Evolutionary conservation across 441 rosid genomes (phyloP).

Genomic region (Brassica hybrid): DNA sequence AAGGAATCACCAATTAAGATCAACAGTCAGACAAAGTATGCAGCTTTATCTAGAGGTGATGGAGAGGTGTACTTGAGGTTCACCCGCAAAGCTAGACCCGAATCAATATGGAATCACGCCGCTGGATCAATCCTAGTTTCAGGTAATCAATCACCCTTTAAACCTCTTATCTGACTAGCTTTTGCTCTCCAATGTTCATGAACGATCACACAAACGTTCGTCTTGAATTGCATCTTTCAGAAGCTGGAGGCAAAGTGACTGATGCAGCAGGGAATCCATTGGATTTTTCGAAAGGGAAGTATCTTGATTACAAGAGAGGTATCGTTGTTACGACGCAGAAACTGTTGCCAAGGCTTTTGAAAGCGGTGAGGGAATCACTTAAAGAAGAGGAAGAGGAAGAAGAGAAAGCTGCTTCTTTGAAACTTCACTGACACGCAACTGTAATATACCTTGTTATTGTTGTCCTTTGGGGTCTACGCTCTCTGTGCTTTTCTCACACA

Average conservation of each 20-base stretch:
- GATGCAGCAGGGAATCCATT: conserved; percentile 87
- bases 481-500: conserved; percentile 19
- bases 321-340: conserved; percentile 87
- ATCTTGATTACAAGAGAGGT: conserved; percentile 77
- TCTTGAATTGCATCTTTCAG: too few species aligned
- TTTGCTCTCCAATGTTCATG: conserved; percentile 7
- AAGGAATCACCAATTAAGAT: conserved; percentile 91
- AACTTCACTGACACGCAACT: conserved; percentile 44
- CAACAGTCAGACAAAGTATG: conserved; percentile 96
- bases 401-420: conserved; percentile 23
- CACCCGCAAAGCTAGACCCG: conserved; percentile 85
- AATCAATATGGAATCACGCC: conserved; percentile 98
- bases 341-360: conserved; percentile 78
- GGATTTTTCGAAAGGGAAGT: conserved; percentile 87
- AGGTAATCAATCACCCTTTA: conserved; percentile 49
- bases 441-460: conserved; percentile 30
- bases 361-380: conserved; percentile 80
- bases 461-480: conserved; percentile 9
- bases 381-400: conserved; percentile 53
- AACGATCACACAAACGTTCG: too few species aligned
- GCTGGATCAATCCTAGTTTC: conserved; percentile 92
- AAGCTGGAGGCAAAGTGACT: conserved; percentile 81
- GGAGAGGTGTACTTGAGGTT: conserved; percentile 93
- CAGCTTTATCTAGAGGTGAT: conserved; percentile 93
- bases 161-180: conserved; percentile 9